These are phyloP conservation scores for Hyaloscypha bicolor DNA, from an alignment of 495 filamentous ascomycete genomes.

Conservation along the genomic window DNA sequence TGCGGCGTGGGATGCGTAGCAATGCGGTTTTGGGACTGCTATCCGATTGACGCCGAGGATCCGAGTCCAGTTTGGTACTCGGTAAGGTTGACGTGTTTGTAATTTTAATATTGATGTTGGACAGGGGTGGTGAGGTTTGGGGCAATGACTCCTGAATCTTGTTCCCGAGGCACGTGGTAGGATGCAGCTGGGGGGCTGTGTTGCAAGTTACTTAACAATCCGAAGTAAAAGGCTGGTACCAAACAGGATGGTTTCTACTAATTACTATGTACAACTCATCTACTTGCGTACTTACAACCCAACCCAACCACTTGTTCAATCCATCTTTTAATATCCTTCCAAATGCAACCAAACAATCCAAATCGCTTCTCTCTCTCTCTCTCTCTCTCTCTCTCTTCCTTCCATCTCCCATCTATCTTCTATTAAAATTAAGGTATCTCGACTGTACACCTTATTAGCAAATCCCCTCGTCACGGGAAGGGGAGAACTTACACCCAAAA, in stretches of 20 bases:
- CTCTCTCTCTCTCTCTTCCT: not conserved
- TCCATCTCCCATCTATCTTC: slow-evolving; percentile 42
- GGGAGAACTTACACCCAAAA: slow-evolving; percentile 59
- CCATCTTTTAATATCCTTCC: not conserved
- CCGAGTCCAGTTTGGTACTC: not conserved
- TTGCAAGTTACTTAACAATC: no score
- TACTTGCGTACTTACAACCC: not conserved
- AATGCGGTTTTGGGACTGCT: no score
- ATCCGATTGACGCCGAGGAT: no score
- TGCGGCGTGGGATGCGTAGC: no score
- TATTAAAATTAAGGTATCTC: slow-evolving; percentile 67
- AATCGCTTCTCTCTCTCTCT: not conserved
- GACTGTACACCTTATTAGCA: slow-evolving; percentile 45
- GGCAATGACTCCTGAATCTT: not conserved
- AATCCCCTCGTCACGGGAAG: not conserved
- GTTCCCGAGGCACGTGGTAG: no score
- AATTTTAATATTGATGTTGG: not conserved
- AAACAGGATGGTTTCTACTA: no score
- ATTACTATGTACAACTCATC: not conserved
- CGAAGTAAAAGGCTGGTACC: no score
- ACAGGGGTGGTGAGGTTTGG: not conserved
- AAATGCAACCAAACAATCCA: not conserved
- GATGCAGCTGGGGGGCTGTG: no score
- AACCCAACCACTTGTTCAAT: not conserved
- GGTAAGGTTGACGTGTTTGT: not conserved